A percentile compares a stretch with the other conserved stretches of the same genome.
Conservation (phyloP, 169 alveolate species). For the Babesia gibsoni region DNA sequence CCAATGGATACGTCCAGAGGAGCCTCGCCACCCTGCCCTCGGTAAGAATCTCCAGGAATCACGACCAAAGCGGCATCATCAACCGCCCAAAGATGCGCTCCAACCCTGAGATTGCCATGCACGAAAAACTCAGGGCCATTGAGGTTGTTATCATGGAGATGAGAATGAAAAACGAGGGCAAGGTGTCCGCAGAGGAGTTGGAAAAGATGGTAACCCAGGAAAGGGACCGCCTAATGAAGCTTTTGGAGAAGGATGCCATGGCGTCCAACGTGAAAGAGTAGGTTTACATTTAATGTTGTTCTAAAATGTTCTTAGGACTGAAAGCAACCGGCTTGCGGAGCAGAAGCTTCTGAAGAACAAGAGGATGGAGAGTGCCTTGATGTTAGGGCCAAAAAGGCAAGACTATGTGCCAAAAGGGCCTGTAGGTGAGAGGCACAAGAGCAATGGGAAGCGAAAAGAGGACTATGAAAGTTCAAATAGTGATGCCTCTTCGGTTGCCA, state of each 20-base stretch:
- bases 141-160: slow-evolving; percentile 51
- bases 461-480: too few relatives aligned
- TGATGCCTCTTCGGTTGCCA: too few relatives aligned
- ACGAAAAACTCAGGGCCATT: slow-evolving; percentile 43
- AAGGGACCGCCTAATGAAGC: slow-evolving; percentile 28
- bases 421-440: not conserved
- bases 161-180: slow-evolving; percentile 18
- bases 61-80: slow-evolving; percentile 13
- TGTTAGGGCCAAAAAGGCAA: not conserved
- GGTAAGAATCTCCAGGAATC: slow-evolving; percentile 12
- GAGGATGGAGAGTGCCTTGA: slow-evolving; percentile 18
- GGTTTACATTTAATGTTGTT: not conserved
- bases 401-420: too few relatives aligned
- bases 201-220: slow-evolving; percentile 27
- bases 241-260: slow-evolving; percentile 17
- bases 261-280: not conserved
- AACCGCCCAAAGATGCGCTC: slow-evolving; percentile 47
- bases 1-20: slow-evolving; percentile 76
- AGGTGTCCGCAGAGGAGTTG: slow-evolving; percentile 38
- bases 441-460: not conserved
- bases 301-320: not conserved
- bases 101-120: slow-evolving; percentile 44
- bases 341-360: slow-evolving; percentile 6
- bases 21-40: slow-evolving; percentile 67
- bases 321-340: slow-evolving; percentile 25